Conservation (phyloP, 1,284 basidiomycete species). For the Microbotryum intermedium region DNA sequence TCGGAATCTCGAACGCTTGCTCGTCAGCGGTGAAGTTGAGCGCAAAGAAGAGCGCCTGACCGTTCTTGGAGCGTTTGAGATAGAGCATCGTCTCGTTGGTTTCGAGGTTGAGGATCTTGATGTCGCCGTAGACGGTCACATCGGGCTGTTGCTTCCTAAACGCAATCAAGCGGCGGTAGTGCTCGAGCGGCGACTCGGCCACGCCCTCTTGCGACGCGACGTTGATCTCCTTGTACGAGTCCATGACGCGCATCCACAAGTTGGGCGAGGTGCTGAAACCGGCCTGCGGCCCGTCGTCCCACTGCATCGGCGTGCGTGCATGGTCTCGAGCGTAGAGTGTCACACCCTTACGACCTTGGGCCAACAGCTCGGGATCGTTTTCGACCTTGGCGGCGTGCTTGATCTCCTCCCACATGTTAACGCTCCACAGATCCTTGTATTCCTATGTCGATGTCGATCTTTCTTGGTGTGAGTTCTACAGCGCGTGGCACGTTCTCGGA, state of each 20-base stretch:
- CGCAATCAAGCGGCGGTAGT: conserved; percentile 52
- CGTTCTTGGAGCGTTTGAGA: conserved; percentile 41
- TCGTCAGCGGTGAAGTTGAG: conserved; percentile 49
- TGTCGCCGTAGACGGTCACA: conserved; percentile 48
- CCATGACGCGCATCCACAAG: conserved; percentile 70
- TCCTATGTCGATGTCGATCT: too few relatives aligned
- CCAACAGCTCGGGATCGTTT: conserved; percentile 51
- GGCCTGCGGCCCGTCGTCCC: conserved; percentile 51
- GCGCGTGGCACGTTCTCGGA: too few relatives aligned
- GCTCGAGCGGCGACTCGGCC: conserved; percentile 45
- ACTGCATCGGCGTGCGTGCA: conserved; percentile 60
- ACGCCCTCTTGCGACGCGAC: conserved; percentile 48
- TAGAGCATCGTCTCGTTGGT: conserved; percentile 53
- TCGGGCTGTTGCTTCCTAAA: conserved; percentile 49
- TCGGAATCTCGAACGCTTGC: conserved; percentile 11
- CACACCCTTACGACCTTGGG: conserved; percentile 49
- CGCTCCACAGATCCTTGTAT: conserved; percentile 25
- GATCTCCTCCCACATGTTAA: conserved; percentile 29
- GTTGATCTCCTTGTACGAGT: conserved; percentile 60
- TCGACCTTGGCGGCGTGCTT: conserved; percentile 41
- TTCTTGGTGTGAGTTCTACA: too few relatives aligned
- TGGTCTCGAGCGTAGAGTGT: conserved; percentile 62
- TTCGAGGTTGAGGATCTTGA: conserved; percentile 45
- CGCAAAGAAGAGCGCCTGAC: conserved; percentile 41
- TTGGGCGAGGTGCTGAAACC: conserved; percentile 55